Base-by-base conservation (phyloP, 2,329 filamentous ascomycete species). In the Scopulariopsis brevicaulis region DNA sequence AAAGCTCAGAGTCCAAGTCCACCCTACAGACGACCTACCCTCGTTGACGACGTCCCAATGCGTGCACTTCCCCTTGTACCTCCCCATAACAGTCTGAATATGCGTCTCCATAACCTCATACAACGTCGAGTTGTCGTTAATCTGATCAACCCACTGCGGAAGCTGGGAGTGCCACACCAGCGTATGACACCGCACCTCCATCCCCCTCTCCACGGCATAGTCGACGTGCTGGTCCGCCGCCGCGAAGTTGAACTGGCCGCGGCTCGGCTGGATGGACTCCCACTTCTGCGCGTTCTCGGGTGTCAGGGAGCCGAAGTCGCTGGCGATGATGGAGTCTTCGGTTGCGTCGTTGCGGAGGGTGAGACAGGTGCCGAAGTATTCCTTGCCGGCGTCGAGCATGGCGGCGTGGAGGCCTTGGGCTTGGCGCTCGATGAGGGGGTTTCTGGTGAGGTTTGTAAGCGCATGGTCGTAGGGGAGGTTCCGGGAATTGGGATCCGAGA, bases 181-280 rank as follows among this genome's bases (percentile, higher is more conserved):
- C 56, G 77, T 84, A 66, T 89, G 86, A 67, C 86, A 87, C 58
- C 86, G 74, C 56, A 87, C 64, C 28, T 81, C 63, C 67, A 81
- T 75, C 4, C 73, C 69, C 60, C 80, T 78, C 37, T 69, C 65
- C 34, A 64, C 64, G 4, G 75, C 75, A 56, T 73, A 70, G 43
- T 71, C 65, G 54, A 74, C 66, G 54, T 76, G 68, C 14, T 69
- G 68, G 56, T 85, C 79, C 35, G 78, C 81, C 3, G 73, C 70
- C 6, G 73, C 75, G 65, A 75, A 85, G 64, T 75, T 78, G 71
- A 84, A 86, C 53, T 72, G 69, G 48, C 74, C 75, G 56, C 73
- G 77, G 22, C 71, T 64, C 2, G 81, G 81, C 69, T 86, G 81
- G 40, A 74, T 80, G 59, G 76, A 71, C 61, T 81, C 76, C 81